A percentile compares a stretch with the other conserved stretches of the same genome.
Evolutionary conservation across 78 protist species (phyloP).

Genomic region (Isochrysis galbana): DNA sequence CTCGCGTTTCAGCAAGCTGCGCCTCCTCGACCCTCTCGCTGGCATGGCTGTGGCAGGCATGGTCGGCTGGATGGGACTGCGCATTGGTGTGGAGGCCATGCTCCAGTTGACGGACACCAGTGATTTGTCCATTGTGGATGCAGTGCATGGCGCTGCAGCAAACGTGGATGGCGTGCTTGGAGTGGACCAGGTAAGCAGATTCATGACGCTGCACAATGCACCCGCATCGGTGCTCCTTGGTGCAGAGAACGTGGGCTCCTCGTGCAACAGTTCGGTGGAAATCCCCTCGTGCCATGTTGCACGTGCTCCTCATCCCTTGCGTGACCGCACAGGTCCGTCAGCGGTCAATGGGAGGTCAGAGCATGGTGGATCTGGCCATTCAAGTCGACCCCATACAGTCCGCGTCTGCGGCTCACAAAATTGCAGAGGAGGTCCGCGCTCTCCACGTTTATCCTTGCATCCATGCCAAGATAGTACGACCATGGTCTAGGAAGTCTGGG

Average conservation of each 20-base stretch:
- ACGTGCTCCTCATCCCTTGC: no score
- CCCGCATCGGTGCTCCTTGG: no score
- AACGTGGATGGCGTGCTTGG: neutral
- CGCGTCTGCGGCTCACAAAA: neutral
- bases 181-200: neutral
- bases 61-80: neutral
- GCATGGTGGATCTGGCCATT: no score
- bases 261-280: no score
- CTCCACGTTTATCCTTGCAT: no score
- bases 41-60: neutral
- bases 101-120: slow-evolving; percentile 24
- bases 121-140: neutral
- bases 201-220: no score
- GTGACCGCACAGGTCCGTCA: no score
- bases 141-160: neutral
- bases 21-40: slow-evolving; percentile 22
- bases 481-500: neutral
- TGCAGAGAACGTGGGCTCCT: no score
- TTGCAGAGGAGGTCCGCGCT: slow-evolving; percentile 10
- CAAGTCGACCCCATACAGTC: neutral
- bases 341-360: slow-evolving; percentile 29
- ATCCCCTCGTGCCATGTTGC: no score
- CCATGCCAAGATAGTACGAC: no score
- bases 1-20: neutral
- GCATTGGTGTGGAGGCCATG: neutral